phyloP scores from a whole-genome alignment of 2,329 filamentous ascomycete species.

The Trichoderma harzianum region DNA sequence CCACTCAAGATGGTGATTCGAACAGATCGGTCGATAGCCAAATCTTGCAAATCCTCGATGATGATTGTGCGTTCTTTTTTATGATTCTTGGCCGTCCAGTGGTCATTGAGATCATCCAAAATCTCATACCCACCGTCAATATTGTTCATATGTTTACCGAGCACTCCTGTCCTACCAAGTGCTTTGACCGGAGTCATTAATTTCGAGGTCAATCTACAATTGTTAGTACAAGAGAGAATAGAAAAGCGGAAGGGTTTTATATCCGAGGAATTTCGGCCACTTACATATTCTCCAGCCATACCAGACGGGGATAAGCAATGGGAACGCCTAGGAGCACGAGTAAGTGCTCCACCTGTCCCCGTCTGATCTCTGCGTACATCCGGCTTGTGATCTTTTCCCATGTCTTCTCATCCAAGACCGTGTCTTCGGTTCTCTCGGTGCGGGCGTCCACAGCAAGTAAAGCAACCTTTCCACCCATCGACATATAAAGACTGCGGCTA shows the following conservation, averaged over 20 bases:
- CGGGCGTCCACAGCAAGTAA: slow-evolving; percentile 87
- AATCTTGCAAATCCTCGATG: slow-evolving; percentile 85
- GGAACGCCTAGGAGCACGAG: slow-evolving; percentile 84
- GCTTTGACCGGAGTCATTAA: slow-evolving; percentile 88
- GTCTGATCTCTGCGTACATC: slow-evolving; percentile 75
- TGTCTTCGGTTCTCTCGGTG: slow-evolving; percentile 81
- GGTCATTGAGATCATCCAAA: slow-evolving; percentile 87
- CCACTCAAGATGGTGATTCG: slow-evolving; percentile 90
- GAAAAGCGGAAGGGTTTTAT: neutral
- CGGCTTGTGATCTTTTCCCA: slow-evolving; percentile 86
- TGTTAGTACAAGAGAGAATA: slow-evolving; percentile 29
- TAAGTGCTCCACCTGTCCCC: slow-evolving; percentile 83
- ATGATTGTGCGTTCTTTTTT: slow-evolving; percentile 85
- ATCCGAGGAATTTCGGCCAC: slow-evolving; percentile 27
- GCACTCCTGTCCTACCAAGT: slow-evolving; percentile 73
- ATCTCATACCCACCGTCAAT: slow-evolving; percentile 92
- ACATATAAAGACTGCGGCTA: slow-evolving; percentile 83
- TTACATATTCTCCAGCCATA: slow-evolving; percentile 69
- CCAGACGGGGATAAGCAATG: slow-evolving; percentile 72
- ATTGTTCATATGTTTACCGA: slow-evolving; percentile 79
- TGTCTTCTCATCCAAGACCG: slow-evolving; percentile 75
- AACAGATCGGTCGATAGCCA: slow-evolving; percentile 88
- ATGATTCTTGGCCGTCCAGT: slow-evolving; percentile 95
- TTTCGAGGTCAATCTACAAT: slow-evolving; percentile 68
- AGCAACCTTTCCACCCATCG: slow-evolving; percentile 72